Conservation (phyloP, 208 protist genomes). For the Leishmania major region DNA sequence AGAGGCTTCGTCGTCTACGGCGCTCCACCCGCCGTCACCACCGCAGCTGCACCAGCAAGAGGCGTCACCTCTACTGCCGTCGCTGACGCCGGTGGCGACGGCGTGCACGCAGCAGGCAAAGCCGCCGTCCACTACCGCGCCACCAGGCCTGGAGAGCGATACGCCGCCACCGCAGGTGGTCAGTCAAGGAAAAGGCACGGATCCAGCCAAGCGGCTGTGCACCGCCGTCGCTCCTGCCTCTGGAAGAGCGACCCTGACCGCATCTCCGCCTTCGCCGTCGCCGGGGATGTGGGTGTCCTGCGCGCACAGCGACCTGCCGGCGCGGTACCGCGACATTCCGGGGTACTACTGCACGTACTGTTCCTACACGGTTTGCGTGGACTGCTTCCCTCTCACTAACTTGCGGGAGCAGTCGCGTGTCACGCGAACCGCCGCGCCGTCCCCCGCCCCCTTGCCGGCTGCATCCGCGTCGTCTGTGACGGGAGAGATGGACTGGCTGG, state of each 20-base stretch:
- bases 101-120: not conserved
- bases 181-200: not conserved
- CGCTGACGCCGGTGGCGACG: not conserved
- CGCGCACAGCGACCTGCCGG: conserved; percentile 36
- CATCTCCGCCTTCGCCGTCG: conserved; percentile 3
- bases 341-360: conserved; percentile 86
- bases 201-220: not conserved
- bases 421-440: not conserved
- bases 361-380: conserved; percentile 74
- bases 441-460: not conserved
- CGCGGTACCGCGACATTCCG: conserved; percentile 63
- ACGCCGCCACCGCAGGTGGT: not conserved
- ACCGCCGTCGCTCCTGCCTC: not conserved
- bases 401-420: not conserved
- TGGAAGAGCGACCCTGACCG: not conserved
- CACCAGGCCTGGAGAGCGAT: not conserved
- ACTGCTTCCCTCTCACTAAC: conserved; percentile 42
- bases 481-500: conserved; percentile 23
- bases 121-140: not conserved
- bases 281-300: conserved; percentile 46
- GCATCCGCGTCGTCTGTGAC: not conserved
- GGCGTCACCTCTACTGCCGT: not conserved
- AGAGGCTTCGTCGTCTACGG: not conserved
- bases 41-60: not conserved
- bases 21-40: not conserved